Evolutionary conservation across 306 rosid species (phyloP), one percentile per base, ranked within the genome.

Genomic region (Myrica gale): DNA sequence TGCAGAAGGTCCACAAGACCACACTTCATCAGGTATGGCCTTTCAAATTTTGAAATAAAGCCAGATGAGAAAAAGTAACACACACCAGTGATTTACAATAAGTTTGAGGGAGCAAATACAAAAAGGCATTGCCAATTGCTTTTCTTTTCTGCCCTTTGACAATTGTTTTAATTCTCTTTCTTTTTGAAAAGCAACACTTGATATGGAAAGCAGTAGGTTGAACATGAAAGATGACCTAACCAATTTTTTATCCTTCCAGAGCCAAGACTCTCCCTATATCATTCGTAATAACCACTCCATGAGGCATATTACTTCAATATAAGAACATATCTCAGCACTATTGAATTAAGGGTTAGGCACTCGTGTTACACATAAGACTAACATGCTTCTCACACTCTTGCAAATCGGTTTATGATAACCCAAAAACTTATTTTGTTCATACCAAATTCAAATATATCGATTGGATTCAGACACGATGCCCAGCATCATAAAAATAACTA

Each of bases 1-100:
- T 56, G 84, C 91, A 71, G 88, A 81, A 82, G 83, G 47, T 74
- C 85, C 91, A 85, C 74, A 85, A 76, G 80, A 76, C 98, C 97
- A 95, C 71, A 92, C 95, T 86, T 90, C 95, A 69, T 84, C 84
- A 26, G 97, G 98, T 72, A 95, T 80, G 74, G 69, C 93, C 98
- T 95, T 79, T 16, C 48, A 81, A 68, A 82, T 80, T 77, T 47
- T 46, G 44, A 50, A 58, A 68, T 21, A 75, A n/a, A 66, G 44
- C 9, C 4, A 3, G 3, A 41, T 42, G 46, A 41, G 51, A 16
- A 66, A 17, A 66, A 42, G 70, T 66, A 8, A 16, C 15, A 17
- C 51, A 65, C 0, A n/a, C 23, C 41, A n/a, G 16, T 7, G 53
- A 66, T 66, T 42, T 42, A 66, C 46, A 66, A 42, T 19, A 42